These are phyloP conservation scores for Mortierella sp. DNA, from an alignment of 371 early-diverging fungal species.

Conservation along the genomic window DNA sequence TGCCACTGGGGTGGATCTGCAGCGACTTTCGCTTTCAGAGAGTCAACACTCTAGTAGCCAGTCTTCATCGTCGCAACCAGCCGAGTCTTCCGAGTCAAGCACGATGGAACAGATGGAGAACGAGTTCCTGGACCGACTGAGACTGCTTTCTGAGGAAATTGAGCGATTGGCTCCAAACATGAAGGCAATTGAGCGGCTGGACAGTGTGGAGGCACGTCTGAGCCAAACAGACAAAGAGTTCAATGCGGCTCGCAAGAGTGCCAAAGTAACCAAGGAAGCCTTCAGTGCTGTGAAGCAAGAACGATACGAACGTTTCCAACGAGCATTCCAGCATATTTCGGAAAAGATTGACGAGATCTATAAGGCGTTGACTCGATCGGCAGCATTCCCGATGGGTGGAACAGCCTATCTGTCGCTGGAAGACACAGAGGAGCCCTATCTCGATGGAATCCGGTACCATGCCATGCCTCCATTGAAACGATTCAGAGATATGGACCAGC, in stretches of 20 bases:
- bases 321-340: constrained; percentile 92
- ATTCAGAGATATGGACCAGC: constrained; percentile 98
- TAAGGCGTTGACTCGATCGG: constrained; percentile 90
- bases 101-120: constrained; percentile 68
- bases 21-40: constrained; percentile 37
- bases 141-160: constrained; percentile 74
- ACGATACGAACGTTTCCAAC: constrained; percentile 84
- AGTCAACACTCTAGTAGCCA: constrained; percentile 8
- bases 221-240: constrained; percentile 85
- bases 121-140: constrained; percentile 76
- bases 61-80: constrained; percentile 19
- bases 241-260: constrained; percentile 78
- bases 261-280: constrained; percentile 80
- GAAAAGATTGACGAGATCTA: constrained; percentile 94
- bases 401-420: constrained; percentile 96
- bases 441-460: constrained; percentile 95
- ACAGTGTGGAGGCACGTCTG: constrained; percentile 82
- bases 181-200: constrained; percentile 87
- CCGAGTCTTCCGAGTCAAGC: constrained; percentile 33
- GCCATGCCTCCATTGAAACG: constrained; percentile 99
- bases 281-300: constrained; percentile 87
- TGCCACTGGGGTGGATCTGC: constrained; percentile 9
- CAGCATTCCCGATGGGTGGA: constrained; percentile 89
- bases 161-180: constrained; percentile 92
- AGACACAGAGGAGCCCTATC: constrained; percentile 95